Conservation (phyloP, 2,329 filamentous ascomycete genomes). For the Cladosporium sp. region DNA sequence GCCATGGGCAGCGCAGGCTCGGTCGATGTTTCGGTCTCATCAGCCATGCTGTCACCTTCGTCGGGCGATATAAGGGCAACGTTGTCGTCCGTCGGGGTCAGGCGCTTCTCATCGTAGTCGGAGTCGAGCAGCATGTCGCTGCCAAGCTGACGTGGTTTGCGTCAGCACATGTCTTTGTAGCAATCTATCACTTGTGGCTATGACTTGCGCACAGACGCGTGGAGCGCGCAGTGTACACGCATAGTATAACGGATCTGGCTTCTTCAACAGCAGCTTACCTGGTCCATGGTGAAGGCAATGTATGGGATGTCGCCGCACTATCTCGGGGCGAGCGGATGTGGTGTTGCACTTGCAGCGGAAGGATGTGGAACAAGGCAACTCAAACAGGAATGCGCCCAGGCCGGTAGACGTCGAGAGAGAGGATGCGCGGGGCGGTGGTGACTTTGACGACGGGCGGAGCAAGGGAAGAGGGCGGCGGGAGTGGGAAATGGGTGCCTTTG, state of each 20-base stretch:
- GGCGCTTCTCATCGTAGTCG: conserved; percentile 58
- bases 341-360: conserved; percentile 5
- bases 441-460: neutral
- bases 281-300: conserved; percentile 11
- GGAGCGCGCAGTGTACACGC: neutral
- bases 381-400: conserved; percentile 3
- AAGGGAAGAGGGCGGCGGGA: neutral
- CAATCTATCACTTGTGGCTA: neutral
- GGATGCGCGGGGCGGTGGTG: neutral
- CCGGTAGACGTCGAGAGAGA: neutral
- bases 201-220: neutral
- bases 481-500: neutral
- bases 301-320: neutral
- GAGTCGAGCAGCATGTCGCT: conserved; percentile 62
- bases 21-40: conserved; percentile 39
- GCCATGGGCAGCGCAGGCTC: conserved; percentile 49
- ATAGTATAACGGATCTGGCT: neutral
- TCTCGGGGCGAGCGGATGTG: conserved; percentile 3
- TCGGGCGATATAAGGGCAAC: conserved; percentile 60
- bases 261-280: conserved; percentile 10
- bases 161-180: conserved; percentile 20
- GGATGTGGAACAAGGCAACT: neutral
- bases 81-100: conserved; percentile 36
- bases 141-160: conserved; percentile 44
- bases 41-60: conserved; percentile 52